Conservation (phyloP, 805 yeast genomes). For the Geotrichum ghanense region DNA sequence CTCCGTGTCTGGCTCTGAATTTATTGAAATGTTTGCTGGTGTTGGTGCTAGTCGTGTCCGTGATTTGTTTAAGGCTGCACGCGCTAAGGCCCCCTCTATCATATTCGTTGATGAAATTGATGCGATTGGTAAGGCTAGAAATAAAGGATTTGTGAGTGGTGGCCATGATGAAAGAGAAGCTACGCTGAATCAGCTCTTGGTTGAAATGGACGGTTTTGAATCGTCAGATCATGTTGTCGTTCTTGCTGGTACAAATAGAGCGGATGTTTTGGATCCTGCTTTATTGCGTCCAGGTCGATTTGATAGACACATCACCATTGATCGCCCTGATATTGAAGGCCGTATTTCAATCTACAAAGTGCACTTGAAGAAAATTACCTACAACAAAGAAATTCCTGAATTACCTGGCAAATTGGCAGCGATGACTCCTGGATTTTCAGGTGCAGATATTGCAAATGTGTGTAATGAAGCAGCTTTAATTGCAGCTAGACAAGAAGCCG, state of each 20-base stretch:
- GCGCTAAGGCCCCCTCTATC: slow-evolving; percentile 83
- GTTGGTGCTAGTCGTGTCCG: slow-evolving; percentile 94
- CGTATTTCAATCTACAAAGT: slow-evolving; percentile 79
- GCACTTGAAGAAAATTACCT: slow-evolving; percentile 52
- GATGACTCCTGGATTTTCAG: slow-evolving; percentile 89
- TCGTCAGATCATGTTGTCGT: slow-evolving; percentile 87
- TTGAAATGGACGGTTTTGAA: slow-evolving; percentile 92
- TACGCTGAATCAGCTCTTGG: slow-evolving; percentile 81
- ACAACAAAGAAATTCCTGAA: slow-evolving; percentile 31
- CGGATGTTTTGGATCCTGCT: slow-evolving; percentile 84
- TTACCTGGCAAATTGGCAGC: slow-evolving; percentile 81
- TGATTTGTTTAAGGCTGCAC: slow-evolving; percentile 80
- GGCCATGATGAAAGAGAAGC: slow-evolving; percentile 90
- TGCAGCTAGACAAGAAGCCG: slow-evolving; percentile 72
- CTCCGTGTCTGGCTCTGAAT: slow-evolving; percentile 87
- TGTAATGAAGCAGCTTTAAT: slow-evolving; percentile 91
- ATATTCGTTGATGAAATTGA: slow-evolving; percentile 91
- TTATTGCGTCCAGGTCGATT: slow-evolving; percentile 91
- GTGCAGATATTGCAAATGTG: slow-evolving; percentile 92
- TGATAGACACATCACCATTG: slow-evolving; percentile 79
- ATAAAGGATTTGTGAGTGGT: slow-evolving; percentile 56
- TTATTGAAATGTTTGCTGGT: slow-evolving; percentile 96
- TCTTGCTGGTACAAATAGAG: slow-evolving; percentile 88
- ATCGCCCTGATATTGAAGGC: slow-evolving; percentile 81
- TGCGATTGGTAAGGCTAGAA: slow-evolving; percentile 94